phyloP scores from a whole-genome alignment of 257 asterid genomes.

The Mitragyna speciosa region DNA sequence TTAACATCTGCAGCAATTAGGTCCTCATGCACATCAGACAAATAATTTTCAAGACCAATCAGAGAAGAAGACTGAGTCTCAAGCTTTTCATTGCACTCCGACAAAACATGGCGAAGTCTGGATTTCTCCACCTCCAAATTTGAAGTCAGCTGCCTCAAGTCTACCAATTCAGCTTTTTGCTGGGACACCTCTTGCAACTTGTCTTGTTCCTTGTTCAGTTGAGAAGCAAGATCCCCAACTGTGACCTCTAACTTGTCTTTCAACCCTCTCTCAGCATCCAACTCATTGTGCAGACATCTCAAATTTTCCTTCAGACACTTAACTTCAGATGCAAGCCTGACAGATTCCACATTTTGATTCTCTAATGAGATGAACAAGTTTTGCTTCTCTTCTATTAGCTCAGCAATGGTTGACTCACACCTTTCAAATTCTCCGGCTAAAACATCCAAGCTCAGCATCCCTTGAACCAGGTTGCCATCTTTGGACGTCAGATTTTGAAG shows the following conservation, averaged over 20 bases:
- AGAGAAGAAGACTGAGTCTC: slow-evolving; percentile 35
- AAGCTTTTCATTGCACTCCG: slow-evolving; percentile 51
- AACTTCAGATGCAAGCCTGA: slow-evolving; percentile 56
- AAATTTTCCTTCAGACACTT: slow-evolving; percentile 46
- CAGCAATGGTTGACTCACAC: slow-evolving; percentile 41
- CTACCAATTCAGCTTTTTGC: slow-evolving; percentile 52
- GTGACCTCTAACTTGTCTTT: slow-evolving; percentile 52
- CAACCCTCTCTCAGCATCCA: slow-evolving; percentile 42
- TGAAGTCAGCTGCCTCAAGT: slow-evolving; percentile 45
- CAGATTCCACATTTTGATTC: slow-evolving; percentile 51
- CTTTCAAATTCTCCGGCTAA: slow-evolving; percentile 57
- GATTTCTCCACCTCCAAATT: slow-evolving; percentile 64
- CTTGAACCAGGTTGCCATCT: slow-evolving; percentile 53
- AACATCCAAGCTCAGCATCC: slow-evolving; percentile 47
- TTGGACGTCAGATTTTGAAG: slow-evolving; percentile 57
- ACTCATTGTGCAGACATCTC: slow-evolving; percentile 47
- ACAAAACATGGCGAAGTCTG: slow-evolving; percentile 47
- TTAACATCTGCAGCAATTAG: slow-evolving; percentile 57
- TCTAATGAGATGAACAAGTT: slow-evolving; percentile 44
- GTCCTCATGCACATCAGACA: slow-evolving; percentile 50
- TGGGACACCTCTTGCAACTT: slow-evolving; percentile 38
- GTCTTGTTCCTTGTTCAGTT: slow-evolving; percentile 42
- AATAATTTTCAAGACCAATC: slow-evolving; percentile 50
- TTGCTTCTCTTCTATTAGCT: slow-evolving; percentile 54
- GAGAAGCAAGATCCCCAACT: slow-evolving; percentile 53